phyloP scores from a whole-genome alignment of 305 asterid genomes.

The Fraxinus albicans region DNA sequence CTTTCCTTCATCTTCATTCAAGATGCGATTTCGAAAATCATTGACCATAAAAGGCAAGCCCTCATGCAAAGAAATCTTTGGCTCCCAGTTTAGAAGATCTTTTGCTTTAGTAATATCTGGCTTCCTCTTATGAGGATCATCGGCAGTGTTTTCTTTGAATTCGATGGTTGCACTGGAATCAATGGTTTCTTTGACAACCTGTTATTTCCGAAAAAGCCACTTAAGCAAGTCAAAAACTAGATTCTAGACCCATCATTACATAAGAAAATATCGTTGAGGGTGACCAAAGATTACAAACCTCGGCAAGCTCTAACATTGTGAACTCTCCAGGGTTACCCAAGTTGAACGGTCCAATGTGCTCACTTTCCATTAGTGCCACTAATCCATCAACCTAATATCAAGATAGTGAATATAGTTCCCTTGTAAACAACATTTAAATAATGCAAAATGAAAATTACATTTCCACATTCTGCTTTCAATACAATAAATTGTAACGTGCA shows the following conservation, averaged over 20 bases:
- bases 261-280: background rate
- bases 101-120: constrained; percentile 93
- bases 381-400: constrained; percentile 46
- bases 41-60: constrained; percentile 92
- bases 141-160: constrained; percentile 75
- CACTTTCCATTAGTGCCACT: constrained; percentile 52
- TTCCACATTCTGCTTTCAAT: background rate
- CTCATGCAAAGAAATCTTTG: constrained; percentile 68
- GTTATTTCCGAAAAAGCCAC: constrained; percentile 15
- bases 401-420: background rate
- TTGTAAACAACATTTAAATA: background rate
- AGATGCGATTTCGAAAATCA: constrained; percentile 60
- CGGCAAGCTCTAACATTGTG: constrained; percentile 52
- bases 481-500: background rate
- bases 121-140: constrained; percentile 96
- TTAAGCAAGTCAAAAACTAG: background rate
- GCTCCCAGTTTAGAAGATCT: constrained; percentile 93
- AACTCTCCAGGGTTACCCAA: constrained; percentile 58
- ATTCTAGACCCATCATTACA: background rate
- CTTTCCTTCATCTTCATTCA: constrained; percentile 51
- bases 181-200: constrained; percentile 57
- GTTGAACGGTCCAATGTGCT: constrained; percentile 57
- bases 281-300: constrained; percentile 32
- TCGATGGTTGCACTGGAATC: constrained; percentile 46
- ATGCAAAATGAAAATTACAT: background rate